Conservation (phyloP, 2,329 filamentous ascomycete genomes). For the Colletotrichum tanaceti region DNA sequence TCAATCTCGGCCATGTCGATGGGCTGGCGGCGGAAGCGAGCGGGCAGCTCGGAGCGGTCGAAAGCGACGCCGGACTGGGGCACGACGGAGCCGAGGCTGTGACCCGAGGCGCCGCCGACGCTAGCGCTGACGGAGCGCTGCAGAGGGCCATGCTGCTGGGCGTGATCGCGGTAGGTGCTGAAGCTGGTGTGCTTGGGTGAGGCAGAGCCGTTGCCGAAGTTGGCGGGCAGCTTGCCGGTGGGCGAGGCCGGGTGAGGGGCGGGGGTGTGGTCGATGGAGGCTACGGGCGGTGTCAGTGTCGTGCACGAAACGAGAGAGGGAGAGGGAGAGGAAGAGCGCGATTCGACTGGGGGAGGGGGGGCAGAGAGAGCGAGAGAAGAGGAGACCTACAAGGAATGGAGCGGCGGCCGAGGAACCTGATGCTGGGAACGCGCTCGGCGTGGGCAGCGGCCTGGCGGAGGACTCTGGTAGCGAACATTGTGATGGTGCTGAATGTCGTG, state of each 20-base stretch:
- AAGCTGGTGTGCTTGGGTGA: slow-evolving; percentile 69
- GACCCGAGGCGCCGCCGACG: slow-evolving; percentile 73
- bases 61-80: slow-evolving; percentile 82
- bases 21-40: slow-evolving; percentile 80
- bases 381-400: slow-evolving; percentile 65
- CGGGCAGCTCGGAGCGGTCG: slow-evolving; percentile 88
- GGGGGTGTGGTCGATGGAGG: slow-evolving; percentile 77
- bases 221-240: slow-evolving; percentile 69
- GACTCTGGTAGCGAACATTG: slow-evolving; percentile 67
- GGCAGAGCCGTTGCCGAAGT: slow-evolving; percentile 54
- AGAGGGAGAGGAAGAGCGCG: neutral
- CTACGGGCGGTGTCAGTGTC: slow-evolving; percentile 57
- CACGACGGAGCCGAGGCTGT: slow-evolving; percentile 77
- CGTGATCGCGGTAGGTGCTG: slow-evolving; percentile 81
- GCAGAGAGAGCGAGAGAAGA: neutral
- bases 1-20: slow-evolving; percentile 90
- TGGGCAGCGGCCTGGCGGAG: slow-evolving; percentile 70
- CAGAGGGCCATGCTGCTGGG: slow-evolving; percentile 82
- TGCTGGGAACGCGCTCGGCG: slow-evolving; percentile 70
- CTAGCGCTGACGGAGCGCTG: slow-evolving; percentile 65
- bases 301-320: neutral
- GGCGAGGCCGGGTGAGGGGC: slow-evolving; percentile 80
- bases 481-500: slow-evolving; percentile 10
- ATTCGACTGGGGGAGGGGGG: too few species aligned
- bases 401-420: slow-evolving; percentile 72